A percentile compares a stretch with the other conserved stretches of the same genome.
Conservation (phyloP, 164 flowering plant species). For the Dillenia suffruticosa region DNA sequence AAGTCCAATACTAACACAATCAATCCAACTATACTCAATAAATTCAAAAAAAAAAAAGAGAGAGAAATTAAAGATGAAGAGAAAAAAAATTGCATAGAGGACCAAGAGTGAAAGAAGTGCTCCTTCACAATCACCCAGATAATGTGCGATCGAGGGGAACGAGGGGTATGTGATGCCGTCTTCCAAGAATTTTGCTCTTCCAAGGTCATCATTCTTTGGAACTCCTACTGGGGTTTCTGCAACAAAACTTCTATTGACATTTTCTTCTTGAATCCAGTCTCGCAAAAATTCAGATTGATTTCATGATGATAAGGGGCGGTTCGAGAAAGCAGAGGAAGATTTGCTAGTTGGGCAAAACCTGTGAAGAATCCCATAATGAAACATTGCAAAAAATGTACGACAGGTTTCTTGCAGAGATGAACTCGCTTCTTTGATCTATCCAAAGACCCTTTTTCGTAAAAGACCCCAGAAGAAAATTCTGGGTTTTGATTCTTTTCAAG, state of each 20-base stretch:
- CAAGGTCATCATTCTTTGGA: slow-evolving; percentile 6
- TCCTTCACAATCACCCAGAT: no score
- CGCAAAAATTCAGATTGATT: slow-evolving; percentile 26
- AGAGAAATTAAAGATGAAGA: no score
- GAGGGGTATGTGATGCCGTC: no score
- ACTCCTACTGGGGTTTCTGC: slow-evolving; percentile 22
- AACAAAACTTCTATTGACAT: slow-evolving; percentile 25
- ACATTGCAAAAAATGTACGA: slow-evolving; percentile 70
- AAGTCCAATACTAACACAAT: no score
- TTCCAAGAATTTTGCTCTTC: background rate
- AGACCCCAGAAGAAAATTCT: background rate
- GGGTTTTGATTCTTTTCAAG: background rate
- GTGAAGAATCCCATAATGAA: slow-evolving; percentile 91
- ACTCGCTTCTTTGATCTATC: slow-evolving; percentile 78
- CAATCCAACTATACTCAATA: no score
- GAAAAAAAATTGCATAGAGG: no score
- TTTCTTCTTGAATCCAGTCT: slow-evolving; percentile 8
- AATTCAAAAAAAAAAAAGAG: no score
- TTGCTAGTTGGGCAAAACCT: slow-evolving; percentile 65
- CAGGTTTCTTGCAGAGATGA: slow-evolving; percentile 81
- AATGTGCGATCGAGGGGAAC: no score
- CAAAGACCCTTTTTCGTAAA: slow-evolving; percentile 25
- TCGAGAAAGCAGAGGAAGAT: slow-evolving; percentile 21
- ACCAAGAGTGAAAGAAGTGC: no score
- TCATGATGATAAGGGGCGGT: slow-evolving; percentile 4